These are phyloP conservation scores for Rhynchospora tenuis DNA, from an alignment of 176 grass and related monocot genomes.

Conservation along the genomic window DNA sequence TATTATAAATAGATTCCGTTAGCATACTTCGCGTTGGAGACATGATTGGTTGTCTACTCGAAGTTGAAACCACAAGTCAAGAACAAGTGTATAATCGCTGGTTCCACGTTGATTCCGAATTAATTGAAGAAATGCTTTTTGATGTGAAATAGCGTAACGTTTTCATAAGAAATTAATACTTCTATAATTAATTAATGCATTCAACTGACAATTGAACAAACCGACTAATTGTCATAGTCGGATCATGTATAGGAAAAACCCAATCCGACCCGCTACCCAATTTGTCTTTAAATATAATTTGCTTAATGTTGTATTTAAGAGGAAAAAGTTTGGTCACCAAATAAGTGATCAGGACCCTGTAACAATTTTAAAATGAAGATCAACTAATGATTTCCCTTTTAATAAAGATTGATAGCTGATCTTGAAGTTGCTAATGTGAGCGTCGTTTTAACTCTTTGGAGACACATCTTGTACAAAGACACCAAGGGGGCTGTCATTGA, in stretches of 20 bases:
- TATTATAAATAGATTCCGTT: neutral
- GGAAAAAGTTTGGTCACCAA: slow-evolving; percentile 2
- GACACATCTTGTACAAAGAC: neutral
- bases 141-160: neutral
- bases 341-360: slow-evolving; percentile 4
- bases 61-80: neutral
- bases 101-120: neutral
- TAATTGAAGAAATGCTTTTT: neutral
- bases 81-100: neutral
- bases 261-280: neutral
- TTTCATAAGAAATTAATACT: neutral
- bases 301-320: neutral
- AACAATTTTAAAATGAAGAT: slow-evolving; percentile 12
- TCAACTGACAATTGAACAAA: neutral
- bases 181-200: neutral
- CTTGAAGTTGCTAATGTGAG: neutral
- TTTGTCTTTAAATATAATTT: neutral
- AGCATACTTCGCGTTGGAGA: neutral
- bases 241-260: neutral
- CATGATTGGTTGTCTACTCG: slow-evolving; percentile 5
- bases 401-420: neutral
- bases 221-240: neutral
- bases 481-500: neutral
- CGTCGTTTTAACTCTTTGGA: neutral
- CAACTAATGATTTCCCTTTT: neutral